Percentiles rank a stretch among this genome's conserved stretches.
Conservation (phyloP, 768 basidiomycete species). For the Leccinum fibrillosum region DNA sequence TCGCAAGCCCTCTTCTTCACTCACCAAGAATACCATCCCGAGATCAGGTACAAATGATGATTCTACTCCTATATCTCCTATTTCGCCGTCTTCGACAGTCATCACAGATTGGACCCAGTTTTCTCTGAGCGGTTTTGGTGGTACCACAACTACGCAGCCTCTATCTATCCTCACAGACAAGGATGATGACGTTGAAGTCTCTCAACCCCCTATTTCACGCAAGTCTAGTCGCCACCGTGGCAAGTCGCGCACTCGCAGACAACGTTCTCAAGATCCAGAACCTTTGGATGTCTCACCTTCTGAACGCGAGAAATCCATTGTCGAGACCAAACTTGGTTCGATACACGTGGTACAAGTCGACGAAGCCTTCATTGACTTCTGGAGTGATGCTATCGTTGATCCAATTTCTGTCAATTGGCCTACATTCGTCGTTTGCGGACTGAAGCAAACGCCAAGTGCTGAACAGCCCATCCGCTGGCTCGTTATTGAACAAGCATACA, state of each 20-base stretch:
- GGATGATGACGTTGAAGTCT: conserved; percentile 65
- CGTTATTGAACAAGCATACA: conserved; percentile 63
- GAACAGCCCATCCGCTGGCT: conserved; percentile 53
- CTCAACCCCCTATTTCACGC: conserved; percentile 35
- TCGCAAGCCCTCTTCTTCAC: conserved; percentile 32
- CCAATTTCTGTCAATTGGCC: conserved; percentile 66
- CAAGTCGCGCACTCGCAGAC: conserved; percentile 26
- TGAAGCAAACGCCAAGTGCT: conserved; percentile 38
- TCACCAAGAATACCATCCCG: conserved; percentile 15
- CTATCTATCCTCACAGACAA: conserved; percentile 58
- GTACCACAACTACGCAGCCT: conserved; percentile 31
- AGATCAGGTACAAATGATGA: conserved; percentile 14
- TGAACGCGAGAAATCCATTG: conserved; percentile 9
- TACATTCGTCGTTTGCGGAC: conserved; percentile 64
- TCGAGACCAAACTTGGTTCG: conserved; percentile 40
- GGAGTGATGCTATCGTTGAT: conserved; percentile 72
- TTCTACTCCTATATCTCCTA: conserved; percentile 26
- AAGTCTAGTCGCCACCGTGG: conserved; percentile 34
- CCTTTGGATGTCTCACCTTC: conserved; percentile 10
- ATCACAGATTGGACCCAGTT: conserved; percentile 65
- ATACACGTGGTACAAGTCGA: conserved; percentile 55
- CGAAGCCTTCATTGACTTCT: conserved; percentile 82
- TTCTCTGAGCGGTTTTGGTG: conserved; percentile 60
- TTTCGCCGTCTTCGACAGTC: conserved; percentile 28
- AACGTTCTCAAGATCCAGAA: conserved; percentile 19